These are phyloP conservation scores for Cinnamomum micranthum DNA, from an alignment of 164 flowering plant species.

Conservation along the genomic window DNA sequence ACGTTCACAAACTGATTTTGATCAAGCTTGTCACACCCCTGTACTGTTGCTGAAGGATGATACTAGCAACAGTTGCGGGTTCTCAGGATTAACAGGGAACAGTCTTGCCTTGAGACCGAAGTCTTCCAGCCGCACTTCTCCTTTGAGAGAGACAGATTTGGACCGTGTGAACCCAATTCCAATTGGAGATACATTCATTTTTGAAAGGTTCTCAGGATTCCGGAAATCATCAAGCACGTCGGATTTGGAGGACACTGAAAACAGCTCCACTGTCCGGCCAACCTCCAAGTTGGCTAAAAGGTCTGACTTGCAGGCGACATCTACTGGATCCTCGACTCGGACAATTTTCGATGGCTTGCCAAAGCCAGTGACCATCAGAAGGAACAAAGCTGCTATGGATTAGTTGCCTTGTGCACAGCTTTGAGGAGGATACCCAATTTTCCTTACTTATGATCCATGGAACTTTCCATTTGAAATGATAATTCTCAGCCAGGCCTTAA, in stretches of 20 bases:
- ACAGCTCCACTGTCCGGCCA: conserved; percentile 39
- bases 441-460: no score
- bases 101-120: conserved; percentile 71
- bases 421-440: no score
- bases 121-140: conserved; percentile 36
- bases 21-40: conserved; percentile 29
- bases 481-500: no score
- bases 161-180: conserved; percentile 26
- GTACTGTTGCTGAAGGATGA: conserved; percentile 57
- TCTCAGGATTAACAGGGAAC: conserved; percentile 56
- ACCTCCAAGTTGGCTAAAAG: conserved; percentile 62
- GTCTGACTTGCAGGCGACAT: conserved; percentile 55
- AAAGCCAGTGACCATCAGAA: conserved; percentile 55
- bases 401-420: conserved; percentile 10
- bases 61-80: conserved; percentile 30
- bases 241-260: conserved; percentile 57
- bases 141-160: conserved; percentile 34
- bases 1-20: conserved; percentile 55
- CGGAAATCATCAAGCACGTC: conserved; percentile 80
- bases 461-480: no score
- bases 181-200: conserved; percentile 32
- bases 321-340: conserved; percentile 42
- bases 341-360: conserved; percentile 81
- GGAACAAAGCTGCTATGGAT: conserved; percentile 79
- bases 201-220: conserved; percentile 39